Percentiles rank a stretch among this genome's conserved stretches.
Conservation (phyloP, 2,329 filamentous ascomycete genomes). For the Xylaria multiplex region DNA sequence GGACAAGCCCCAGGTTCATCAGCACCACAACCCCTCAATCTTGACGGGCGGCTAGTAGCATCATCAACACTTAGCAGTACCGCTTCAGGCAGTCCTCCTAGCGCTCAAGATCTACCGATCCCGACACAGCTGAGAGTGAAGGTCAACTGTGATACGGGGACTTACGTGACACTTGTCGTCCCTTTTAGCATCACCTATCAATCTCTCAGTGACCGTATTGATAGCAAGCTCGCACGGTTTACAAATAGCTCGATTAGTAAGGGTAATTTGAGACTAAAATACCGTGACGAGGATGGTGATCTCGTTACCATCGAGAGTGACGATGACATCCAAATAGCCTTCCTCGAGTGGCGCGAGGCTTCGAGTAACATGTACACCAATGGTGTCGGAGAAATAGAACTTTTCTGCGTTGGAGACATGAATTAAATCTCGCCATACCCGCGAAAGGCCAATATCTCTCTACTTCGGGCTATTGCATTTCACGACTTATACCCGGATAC, state of each 20-base stretch:
- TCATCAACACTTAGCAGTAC: slow-evolving; percentile 59
- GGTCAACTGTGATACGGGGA: slow-evolving; percentile 85
- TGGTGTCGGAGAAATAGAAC: slow-evolving; percentile 87
- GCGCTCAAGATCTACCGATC: slow-evolving; percentile 62
- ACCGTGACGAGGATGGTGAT: slow-evolving; percentile 91
- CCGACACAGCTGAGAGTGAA: slow-evolving; percentile 92
- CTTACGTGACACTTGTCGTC: slow-evolving; percentile 95
- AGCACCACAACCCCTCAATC: slow-evolving; percentile 51
- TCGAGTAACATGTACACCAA: slow-evolving; percentile 66
- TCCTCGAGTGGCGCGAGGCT: slow-evolving; percentile 90
- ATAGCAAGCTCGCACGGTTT: slow-evolving; percentile 90
- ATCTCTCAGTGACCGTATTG: slow-evolving; percentile 92
- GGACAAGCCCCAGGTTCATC: slow-evolving; percentile 43
- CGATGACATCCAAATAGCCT: slow-evolving; percentile 95
- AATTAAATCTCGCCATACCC: slow-evolving; percentile 30
- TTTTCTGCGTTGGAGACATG: slow-evolving; percentile 75
- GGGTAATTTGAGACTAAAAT: slow-evolving; percentile 86
- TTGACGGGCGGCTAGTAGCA: slow-evolving; percentile 55
- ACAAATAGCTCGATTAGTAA: slow-evolving; percentile 85
- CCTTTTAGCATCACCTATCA: slow-evolving; percentile 95
- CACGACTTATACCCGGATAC: slow-evolving; percentile 33
- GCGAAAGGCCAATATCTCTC: slow-evolving; percentile 18
- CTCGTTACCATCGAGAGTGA: slow-evolving; percentile 94
- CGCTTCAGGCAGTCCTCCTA: slow-evolving; percentile 48
- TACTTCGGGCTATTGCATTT: slow-evolving; percentile 9